These are phyloP conservation scores for Fusarium nelsonii DNA, from an alignment of 2,329 filamentous ascomycete species.

Conservation along the genomic window DNA sequence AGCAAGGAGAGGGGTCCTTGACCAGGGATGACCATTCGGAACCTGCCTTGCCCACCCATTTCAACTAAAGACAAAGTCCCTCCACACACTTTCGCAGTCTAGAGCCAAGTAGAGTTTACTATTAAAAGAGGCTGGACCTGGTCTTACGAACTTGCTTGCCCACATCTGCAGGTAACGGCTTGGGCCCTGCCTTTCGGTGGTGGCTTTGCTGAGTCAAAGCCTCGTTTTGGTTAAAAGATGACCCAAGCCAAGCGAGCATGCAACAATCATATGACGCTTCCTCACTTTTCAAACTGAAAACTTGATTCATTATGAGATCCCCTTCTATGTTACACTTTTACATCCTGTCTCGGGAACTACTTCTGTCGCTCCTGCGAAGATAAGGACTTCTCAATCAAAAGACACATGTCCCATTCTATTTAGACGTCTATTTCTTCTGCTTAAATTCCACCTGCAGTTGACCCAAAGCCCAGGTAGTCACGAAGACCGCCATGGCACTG, in stretches of 20 bases:
- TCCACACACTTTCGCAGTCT: slow-evolving; percentile 27
- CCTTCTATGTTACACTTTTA: slow-evolving; percentile 47
- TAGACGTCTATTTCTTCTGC: slow-evolving; percentile 54
- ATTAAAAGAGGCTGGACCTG: slow-evolving; percentile 22
- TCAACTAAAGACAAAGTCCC: slow-evolving; percentile 17
- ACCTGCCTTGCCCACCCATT: slow-evolving; percentile 39
- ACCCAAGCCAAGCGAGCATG: slow-evolving; percentile 18
- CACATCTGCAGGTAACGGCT: slow-evolving; percentile 10
- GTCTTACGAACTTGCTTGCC: slow-evolving; percentile 13
- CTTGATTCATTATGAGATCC: slow-evolving; percentile 21
- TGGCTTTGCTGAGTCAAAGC: slow-evolving; percentile 31
- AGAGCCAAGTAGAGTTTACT: slow-evolving; percentile 12
- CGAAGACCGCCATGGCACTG: slow-evolving; percentile 80
- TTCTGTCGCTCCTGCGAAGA: slow-evolving; percentile 23
- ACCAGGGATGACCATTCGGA: slow-evolving; percentile 39
- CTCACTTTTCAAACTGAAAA: slow-evolving; percentile 11
- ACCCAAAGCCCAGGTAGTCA: slow-evolving; percentile 79
- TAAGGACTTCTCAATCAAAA: slow-evolving; percentile 20
- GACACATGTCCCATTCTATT: slow-evolving; percentile 24
- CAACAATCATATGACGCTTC: slow-evolving; percentile 15
- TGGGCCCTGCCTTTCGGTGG: slow-evolving; percentile 15
- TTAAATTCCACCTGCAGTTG: slow-evolving; percentile 84
- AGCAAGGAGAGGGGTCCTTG: slow-evolving; percentile 40
- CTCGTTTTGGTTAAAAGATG: slow-evolving; percentile 22
- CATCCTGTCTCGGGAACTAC: slow-evolving; percentile 31